Evolutionary conservation across 169 alveolate genomes (phyloP).

Genomic region (Miamiensis avidus): DNA sequence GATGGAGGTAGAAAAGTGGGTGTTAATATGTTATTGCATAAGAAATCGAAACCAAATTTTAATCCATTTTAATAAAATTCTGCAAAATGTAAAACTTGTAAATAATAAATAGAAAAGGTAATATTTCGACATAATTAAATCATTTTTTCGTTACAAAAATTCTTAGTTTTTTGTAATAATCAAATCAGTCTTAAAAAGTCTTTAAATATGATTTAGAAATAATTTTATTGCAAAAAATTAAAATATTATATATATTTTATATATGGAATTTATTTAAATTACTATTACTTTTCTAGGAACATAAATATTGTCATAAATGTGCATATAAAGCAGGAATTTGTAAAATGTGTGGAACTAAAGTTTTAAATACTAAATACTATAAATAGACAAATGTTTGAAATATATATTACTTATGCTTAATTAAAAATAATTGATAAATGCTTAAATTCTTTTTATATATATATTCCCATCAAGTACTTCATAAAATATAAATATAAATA

Average conservation of each 20-base stretch:
- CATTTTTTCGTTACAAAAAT: too few relatives aligned
- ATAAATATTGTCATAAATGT: conserved; percentile 46
- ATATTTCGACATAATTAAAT: too few relatives aligned
- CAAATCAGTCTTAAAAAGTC: too few relatives aligned
- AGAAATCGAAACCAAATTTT: conserved; percentile 22
- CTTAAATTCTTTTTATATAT: too few relatives aligned
- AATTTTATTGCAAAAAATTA: too few relatives aligned
- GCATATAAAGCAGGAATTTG: conserved; percentile 50
- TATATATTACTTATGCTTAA: background rate
- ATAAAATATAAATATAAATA: too few relatives aligned
- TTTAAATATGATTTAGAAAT: too few relatives aligned
- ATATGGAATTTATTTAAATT: too few relatives aligned
- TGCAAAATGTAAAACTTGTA: conserved; percentile 39
- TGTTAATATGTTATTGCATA: conserved; percentile 32
- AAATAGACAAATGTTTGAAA: conserved; percentile 42
- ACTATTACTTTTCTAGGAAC: conserved; percentile 19
- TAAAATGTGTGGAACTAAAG: conserved; percentile 50
- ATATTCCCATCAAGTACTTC: too few relatives aligned
- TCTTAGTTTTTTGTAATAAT: too few relatives aligned
- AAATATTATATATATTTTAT: too few relatives aligned
- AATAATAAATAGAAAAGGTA: conserved; percentile 15
- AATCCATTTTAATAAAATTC: conserved; percentile 44
- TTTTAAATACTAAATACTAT: conserved; percentile 48
- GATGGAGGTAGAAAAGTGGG: conserved; percentile 23
- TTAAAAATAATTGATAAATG: too few relatives aligned